These are phyloP conservation scores for Pichia sp. DNA, from an alignment of 1,139 yeast species.

Conservation along the genomic window DNA sequence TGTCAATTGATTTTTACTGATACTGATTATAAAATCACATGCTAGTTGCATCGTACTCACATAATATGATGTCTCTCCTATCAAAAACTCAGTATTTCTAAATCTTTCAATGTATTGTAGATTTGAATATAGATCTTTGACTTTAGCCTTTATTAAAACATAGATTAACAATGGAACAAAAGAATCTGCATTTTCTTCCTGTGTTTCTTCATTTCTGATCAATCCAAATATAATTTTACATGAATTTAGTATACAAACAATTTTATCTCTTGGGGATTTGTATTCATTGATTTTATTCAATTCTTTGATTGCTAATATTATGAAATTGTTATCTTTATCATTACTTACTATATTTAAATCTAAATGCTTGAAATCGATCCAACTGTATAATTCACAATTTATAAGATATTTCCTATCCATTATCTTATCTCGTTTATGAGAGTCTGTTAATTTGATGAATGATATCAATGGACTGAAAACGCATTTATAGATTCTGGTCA, in stretches of 20 bases:
- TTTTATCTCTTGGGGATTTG: slow-evolving; percentile 91
- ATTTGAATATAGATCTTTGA: slow-evolving; percentile 63
- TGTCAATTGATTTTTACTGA: slow-evolving; percentile 54
- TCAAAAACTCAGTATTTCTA: slow-evolving; percentile 65
- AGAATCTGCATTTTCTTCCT: slow-evolving; percentile 77
- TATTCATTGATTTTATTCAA: slow-evolving; percentile 71
- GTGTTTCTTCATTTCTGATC: slow-evolving; percentile 47
- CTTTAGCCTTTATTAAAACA: slow-evolving; percentile 64
- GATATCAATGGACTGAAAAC: slow-evolving; percentile 77
- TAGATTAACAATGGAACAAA: slow-evolving; percentile 83
- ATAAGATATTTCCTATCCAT: slow-evolving; percentile 51
- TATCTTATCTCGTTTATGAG: slow-evolving; percentile 54
- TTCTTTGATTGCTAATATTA: slow-evolving; percentile 65
- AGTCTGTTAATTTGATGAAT: slow-evolving; percentile 37
- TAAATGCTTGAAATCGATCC: slow-evolving; percentile 74
- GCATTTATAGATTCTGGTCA: slow-evolving; percentile 74
- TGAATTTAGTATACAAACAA: slow-evolving; percentile 82
- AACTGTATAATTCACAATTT: slow-evolving; percentile 60
- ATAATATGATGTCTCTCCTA: slow-evolving; percentile 86
- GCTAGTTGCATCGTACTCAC: slow-evolving; percentile 85
- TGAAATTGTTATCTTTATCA: slow-evolving; percentile 49
- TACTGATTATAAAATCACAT: slow-evolving; percentile 60
- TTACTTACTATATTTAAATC: slow-evolving; percentile 54
- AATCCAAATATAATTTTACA: slow-evolving; percentile 90
- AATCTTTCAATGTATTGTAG: slow-evolving; percentile 79